Base-by-base conservation (phyloP, 129 eudicot genomes). In the Tanacetum coccineum region DNA sequence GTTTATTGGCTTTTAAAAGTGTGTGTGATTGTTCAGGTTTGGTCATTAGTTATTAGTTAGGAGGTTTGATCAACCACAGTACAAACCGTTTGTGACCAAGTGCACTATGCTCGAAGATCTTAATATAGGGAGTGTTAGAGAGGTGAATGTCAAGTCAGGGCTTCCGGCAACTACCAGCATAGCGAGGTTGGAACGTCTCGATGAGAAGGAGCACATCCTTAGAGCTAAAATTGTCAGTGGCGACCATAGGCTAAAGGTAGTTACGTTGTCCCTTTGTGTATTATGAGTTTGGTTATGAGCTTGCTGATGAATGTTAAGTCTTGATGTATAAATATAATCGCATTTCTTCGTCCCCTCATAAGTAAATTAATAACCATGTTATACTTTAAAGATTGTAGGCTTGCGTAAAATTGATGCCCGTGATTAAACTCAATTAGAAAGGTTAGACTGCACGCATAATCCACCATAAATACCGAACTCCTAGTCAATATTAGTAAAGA, bases 111-210 rank as follows among this genome's bases (percentile, higher is more conserved):
- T 70, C 14, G 96, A 89, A 13, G 96, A 80, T 66, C 83, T 80
- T 58, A 82, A 72, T 58, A 82, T 88, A 58, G 96, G 96, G 3
- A 82, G 91, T 70, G 83, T 88, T 32, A 80, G 96, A 81, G 87
- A 88, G 65, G 96, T 88, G 74, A 85, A 85, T 66, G 91, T 88
- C 25, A 88, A 81, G 44, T 82, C 89, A 12, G 96, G 91, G 2
- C 96, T 88, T 64, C 96, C 96, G 1, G 96, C 96, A 59, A 88
- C 96, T 1, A 88, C 92, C 48, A 88, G 96, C 80, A 85, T 86
- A 0, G 96, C 85, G 68, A 80, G 84, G 56, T 60, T 88, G 65
- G 96, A 88, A 62, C 81, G 80, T 51, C 81, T 88, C 1, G 92
- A 88, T 53, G 96, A 88, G 56, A 68, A 77, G 9, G 83, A 88